Evolutionary conservation across 2,329 filamentous ascomycete genomes (phyloP).

Genomic region (Nakataea oryzae): DNA sequence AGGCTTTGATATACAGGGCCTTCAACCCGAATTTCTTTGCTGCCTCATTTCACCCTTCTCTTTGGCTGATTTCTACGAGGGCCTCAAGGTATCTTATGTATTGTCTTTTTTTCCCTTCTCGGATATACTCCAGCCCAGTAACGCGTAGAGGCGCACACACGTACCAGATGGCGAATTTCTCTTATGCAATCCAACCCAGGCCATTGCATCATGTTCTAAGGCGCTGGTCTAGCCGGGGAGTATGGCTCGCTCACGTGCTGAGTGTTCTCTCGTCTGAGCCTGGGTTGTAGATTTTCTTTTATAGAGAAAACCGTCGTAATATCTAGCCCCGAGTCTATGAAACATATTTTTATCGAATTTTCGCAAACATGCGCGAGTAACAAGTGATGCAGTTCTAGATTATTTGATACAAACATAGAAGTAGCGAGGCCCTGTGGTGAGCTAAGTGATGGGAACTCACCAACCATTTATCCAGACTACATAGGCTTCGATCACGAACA

Average conservation of each 20-base stretch:
- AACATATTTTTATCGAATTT: too few relatives aligned
- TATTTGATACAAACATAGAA: too few relatives aligned
- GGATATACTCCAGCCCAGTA: neutral
- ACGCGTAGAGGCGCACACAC: neutral
- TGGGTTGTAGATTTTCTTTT: neutral
- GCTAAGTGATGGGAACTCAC: too few relatives aligned
- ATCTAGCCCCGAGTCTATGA: neutral
- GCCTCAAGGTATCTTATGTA: neutral
- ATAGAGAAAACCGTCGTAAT: neutral
- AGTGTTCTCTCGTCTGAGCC: neutral
- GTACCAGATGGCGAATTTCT: neutral
- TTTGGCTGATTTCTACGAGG: neutral
- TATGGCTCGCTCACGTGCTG: neutral
- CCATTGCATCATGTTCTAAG: neutral
- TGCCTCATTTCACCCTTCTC: neutral
- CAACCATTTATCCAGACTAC: too few relatives aligned
- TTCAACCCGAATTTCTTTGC: neutral
- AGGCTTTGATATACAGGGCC: neutral
- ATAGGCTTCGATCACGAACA: too few relatives aligned
- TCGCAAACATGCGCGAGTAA: too few relatives aligned
- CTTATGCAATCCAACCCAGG: neutral
- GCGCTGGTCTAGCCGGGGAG: neutral
- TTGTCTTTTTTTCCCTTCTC: neutral
- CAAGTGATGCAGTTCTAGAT: too few relatives aligned
- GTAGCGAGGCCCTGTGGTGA: too few relatives aligned